Base-by-base conservation (phyloP, 345 rosid species). In the Murraya koenigii region DNA sequence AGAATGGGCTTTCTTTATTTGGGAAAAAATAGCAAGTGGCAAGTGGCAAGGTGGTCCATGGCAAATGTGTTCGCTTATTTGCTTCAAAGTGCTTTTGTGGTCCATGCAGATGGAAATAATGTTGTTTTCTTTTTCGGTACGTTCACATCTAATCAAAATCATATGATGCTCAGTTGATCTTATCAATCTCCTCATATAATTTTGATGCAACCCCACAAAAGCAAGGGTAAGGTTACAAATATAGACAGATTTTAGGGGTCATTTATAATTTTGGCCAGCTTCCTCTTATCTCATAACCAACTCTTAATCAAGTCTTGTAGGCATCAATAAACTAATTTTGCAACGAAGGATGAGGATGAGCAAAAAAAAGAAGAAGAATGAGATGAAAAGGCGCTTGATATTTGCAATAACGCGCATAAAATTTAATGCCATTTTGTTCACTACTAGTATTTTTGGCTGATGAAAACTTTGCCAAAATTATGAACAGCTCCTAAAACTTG, bases 1-100 rank as follows among this genome's bases (percentile, higher is more conserved):
- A 30, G 28, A 63, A 63, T 75, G 77, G 69, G 70, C 32, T 64
- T 62, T 64, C 47, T 36, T 35, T 79, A 66, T 79, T 73, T 8
- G 17, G 44, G 41, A 25, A 36, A 36, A 38, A n/a, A 28, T 23
- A 6, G 28, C 35, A 71, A 41, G 35, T 49, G 69, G 84, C 68
- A 76, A 77, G 88, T 83, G 85, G 8, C 70, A 22, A 36, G 25
- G 92, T 89, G 92, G 92, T 87, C 88, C 90, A 82, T 74, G 77
- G 47, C 71, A 66, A 49, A 78, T 63, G 65, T 65, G 80, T 62
- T 26, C 72, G 69, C 35, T 52, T 65, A 75, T 67, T n/a, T 72
- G 65, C 35, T 52, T 72, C 0, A 17, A 80, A 80, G 85, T 87
- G 90, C 65, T 71, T 36, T 74, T 74, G 88, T 85, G 90, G 90